Conservation (phyloP, 768 basidiomycete species). For the Pleurotus salmoneostramineus region DNA sequence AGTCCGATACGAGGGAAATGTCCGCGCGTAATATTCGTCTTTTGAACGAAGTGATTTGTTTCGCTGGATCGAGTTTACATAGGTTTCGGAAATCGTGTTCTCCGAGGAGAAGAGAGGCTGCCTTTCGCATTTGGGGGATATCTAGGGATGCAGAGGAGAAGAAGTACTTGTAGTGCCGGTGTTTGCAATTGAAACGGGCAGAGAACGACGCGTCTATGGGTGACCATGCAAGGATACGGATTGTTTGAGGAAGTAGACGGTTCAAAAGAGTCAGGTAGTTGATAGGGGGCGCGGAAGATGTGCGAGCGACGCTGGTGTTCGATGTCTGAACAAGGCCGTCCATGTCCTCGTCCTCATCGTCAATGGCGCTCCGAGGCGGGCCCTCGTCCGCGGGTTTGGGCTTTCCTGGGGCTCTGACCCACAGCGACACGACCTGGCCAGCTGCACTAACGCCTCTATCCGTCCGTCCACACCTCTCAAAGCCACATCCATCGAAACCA, state of each 20-base stretch:
- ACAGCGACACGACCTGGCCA: conserved; percentile 90
- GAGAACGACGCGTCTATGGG: conserved; percentile 79
- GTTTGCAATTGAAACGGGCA: conserved; percentile 81
- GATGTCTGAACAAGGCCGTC: conserved; percentile 19
- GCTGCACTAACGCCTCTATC: conserved; percentile 94
- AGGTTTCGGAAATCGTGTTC: conserved; percentile 96
- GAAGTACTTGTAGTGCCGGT: conserved; percentile 97
- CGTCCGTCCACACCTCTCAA: conserved; percentile 90
- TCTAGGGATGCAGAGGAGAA: conserved; percentile 72
- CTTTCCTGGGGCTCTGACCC: conserved; percentile 67
- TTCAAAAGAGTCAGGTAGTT: conserved; percentile 83
- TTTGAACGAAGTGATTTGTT: conserved; percentile 81
- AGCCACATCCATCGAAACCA: conserved; percentile 84
- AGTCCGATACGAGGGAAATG: conserved; percentile 36
- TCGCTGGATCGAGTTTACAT: conserved; percentile 88
- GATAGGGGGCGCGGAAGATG: conserved; percentile 42
- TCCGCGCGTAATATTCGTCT: conserved; percentile 66
- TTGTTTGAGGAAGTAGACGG: conserved; percentile 81
- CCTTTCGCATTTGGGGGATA: conserved; percentile 70
- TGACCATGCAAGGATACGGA: conserved; percentile 92
- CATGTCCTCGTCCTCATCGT: conserved; percentile 7
- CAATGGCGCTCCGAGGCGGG: too few relatives aligned
- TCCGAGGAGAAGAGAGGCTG: conserved; percentile 69
- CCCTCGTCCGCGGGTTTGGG: background rate
- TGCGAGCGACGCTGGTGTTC: conserved; percentile 5